phyloP scores from a whole-genome alignment of 2,329 filamentous ascomycete genomes.

The Cadophora malorum region DNA sequence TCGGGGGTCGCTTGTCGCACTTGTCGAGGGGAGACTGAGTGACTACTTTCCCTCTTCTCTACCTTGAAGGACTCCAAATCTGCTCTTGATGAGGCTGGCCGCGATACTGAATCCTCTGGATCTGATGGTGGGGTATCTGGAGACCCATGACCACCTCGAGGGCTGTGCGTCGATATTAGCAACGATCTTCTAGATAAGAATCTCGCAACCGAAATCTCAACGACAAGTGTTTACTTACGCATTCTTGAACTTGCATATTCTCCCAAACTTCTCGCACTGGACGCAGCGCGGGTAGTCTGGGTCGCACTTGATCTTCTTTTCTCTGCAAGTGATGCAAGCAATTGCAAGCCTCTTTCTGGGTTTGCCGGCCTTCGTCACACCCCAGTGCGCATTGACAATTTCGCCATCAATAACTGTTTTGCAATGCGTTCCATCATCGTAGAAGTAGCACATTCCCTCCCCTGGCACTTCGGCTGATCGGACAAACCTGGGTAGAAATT shows the following conservation, averaged over 20 bases:
- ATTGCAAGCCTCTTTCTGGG: constrained; percentile 89
- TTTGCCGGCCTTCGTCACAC: constrained; percentile 92
- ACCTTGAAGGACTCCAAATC: constrained; percentile 41
- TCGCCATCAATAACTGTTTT: constrained; percentile 86
- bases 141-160: constrained; percentile 45
- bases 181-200: constrained; percentile 18
- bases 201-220: constrained; percentile 6
- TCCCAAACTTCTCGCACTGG: constrained; percentile 90
- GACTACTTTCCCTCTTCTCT: constrained; percentile 40
- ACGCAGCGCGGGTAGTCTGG: constrained; percentile 86
- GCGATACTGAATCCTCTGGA: constrained; percentile 39
- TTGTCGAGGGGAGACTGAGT: constrained; percentile 41
- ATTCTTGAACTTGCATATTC: constrained; percentile 83
- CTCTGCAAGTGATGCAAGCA: constrained; percentile 89
- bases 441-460: constrained; percentile 83
- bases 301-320: constrained; percentile 98
- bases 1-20: constrained; percentile 40
- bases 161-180: constrained; percentile 49
- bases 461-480: constrained; percentile 72
- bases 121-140: constrained; percentile 46
- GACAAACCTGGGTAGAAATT: constrained; percentile 71
- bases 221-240: constrained; percentile 64
- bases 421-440: constrained; percentile 84
- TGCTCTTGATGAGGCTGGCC: constrained; percentile 41
- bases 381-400: constrained; percentile 88